Evolutionary conservation across 768 basidiomycete species (phyloP).

Genomic region (Rubroboletus satanas): DNA sequence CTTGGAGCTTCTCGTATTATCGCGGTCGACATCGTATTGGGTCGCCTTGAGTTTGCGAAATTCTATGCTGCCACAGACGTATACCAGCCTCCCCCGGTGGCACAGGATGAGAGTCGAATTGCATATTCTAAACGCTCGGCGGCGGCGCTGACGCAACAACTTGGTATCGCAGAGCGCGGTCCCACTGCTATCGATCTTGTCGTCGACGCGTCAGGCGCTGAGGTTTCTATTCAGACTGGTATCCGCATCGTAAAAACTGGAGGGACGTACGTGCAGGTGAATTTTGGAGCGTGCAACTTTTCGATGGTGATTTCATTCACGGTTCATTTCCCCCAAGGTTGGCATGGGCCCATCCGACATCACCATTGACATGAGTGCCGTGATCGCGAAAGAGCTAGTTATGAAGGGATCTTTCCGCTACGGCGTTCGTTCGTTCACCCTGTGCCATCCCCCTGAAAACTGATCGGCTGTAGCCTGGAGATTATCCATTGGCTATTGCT

Average conservation of each 20-base stretch:
- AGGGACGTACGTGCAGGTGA: slow-evolving; percentile 68
- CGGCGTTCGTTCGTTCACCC: slow-evolving; percentile 44
- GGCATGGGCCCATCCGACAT: slow-evolving; percentile 84
- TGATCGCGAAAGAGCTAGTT: slow-evolving; percentile 74
- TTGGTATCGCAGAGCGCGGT: slow-evolving; percentile 72
- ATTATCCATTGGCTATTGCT: slow-evolving; percentile 81
- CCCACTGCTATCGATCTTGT: slow-evolving; percentile 74
- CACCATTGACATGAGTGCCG: slow-evolving; percentile 62
- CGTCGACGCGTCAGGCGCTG: slow-evolving; percentile 90
- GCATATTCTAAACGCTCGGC: slow-evolving; percentile 75
- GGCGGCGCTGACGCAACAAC: slow-evolving; percentile 54
- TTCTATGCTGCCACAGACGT: slow-evolving; percentile 77
- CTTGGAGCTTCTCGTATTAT: slow-evolving; percentile 82
- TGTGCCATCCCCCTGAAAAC: background rate
- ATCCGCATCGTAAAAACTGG: slow-evolving; percentile 72
- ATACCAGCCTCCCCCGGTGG: slow-evolving; percentile 57
- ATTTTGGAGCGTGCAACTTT: slow-evolving; percentile 4
- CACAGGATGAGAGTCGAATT: slow-evolving; percentile 61
- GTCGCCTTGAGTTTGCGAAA: slow-evolving; percentile 84
- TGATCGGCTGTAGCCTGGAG: slow-evolving; percentile 55
- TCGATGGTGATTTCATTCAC: background rate
- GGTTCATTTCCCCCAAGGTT: slow-evolving; percentile 44
- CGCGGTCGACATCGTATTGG: slow-evolving; percentile 73
- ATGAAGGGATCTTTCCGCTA: slow-evolving; percentile 94
- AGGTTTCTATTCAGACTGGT: slow-evolving; percentile 87